Evolutionary conservation across 202 grass and related monocot species (phyloP), one percentile per base, ranked within the genome.

Genomic region (Panicum virgatum): DNA sequence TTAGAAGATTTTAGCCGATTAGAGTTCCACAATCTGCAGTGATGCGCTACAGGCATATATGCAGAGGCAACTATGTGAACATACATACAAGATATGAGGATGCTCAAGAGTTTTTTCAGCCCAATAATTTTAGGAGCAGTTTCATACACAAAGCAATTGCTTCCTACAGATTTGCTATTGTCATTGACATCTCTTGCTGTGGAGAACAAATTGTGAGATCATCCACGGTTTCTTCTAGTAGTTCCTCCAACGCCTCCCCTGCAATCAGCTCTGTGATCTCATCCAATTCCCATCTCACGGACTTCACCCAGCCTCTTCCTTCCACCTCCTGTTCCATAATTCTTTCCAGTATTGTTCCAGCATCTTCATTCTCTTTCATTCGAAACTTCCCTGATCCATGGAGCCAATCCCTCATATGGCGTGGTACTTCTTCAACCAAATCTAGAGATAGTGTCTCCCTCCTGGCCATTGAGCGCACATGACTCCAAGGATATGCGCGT

Each of bases 321-420:
- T 83, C 80, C 14, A 95, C 56, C 53, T 98, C 90, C 34, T 81
- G 87, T 12, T 74, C 88, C 82, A 93, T 80, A 29, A 92, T 29
- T 82, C 82, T 91, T 53, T 93, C 92, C 70, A 89, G 20, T 54
- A 89, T 46, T 44, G 75, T n/a, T 42, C 45, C 87, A 3, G 83
- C 65, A 26, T 90, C 81, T 0, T 84, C 83, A 6, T 44, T 54
- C 47, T 85, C 78, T 2, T 68, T 80, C 7, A 60, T 16, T 20
- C 46, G 39, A 16, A 87, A 71, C n/a, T 57, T 81, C 25, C 74
- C 85, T 45, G 59, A 82, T 20, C 59, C 81, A 59, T 85, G 76
- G 39, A 92, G 77, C 87, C 87, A 94, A 45, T 85, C 77, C 77
- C 64, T 89, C 52, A 92, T 82, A 70, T 53, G 69, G 5, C 61